Percentiles rank a stretch among this genome's conserved stretches.
phyloP scores from a whole-genome alignment of 1,139 yeast species.

The Blastobotrys malaysiensis region DNA sequence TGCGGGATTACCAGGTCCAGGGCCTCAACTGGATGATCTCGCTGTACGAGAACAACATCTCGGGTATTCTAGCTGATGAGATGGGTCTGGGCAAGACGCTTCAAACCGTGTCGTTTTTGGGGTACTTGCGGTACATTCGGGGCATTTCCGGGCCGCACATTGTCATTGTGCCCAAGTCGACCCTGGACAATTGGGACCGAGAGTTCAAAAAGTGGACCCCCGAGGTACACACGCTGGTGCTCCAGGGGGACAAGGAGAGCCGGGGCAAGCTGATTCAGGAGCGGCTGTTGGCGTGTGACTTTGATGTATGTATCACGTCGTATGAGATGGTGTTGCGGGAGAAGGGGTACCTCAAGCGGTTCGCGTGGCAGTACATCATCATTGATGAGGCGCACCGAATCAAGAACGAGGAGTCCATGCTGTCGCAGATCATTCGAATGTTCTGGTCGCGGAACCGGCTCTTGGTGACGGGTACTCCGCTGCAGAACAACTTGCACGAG shows the following conservation, averaged over 20 bases:
- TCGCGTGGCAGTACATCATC: constrained; percentile 89
- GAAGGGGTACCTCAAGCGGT: constrained; percentile 68
- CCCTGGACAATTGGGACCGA: constrained; percentile 92
- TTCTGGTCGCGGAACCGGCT: constrained; percentile 81
- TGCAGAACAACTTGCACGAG: constrained; percentile 92
- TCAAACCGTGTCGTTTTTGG: constrained; percentile 87
- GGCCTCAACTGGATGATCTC: constrained; percentile 93
- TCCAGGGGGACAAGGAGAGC: constrained; percentile 83
- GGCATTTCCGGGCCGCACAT: constrained; percentile 87
- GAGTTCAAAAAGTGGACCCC: constrained; percentile 96
- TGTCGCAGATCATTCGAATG: constrained; percentile 83
- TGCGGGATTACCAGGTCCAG: constrained; percentile 85
- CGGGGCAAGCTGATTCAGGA: constrained; percentile 58
- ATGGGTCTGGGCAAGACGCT: constrained; percentile 97
- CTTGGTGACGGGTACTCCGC: constrained; percentile 91
- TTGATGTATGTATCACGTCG: constrained; percentile 85
- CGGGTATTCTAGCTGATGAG: constrained; percentile 95
- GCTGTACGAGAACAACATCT: constrained; percentile 69
- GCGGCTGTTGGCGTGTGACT: constrained; percentile 61
- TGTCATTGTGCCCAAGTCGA: constrained; percentile 90
- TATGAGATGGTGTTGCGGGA: constrained; percentile 92
- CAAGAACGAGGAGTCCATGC: constrained; percentile 85
- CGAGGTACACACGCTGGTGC: constrained; percentile 77
- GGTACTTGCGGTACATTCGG: constrained; percentile 73
- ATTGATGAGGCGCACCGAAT: constrained; percentile 97